Evolutionary conservation across 495 filamentous ascomycete species (phyloP).

Genomic region (Penicillium bialowiezense): DNA sequence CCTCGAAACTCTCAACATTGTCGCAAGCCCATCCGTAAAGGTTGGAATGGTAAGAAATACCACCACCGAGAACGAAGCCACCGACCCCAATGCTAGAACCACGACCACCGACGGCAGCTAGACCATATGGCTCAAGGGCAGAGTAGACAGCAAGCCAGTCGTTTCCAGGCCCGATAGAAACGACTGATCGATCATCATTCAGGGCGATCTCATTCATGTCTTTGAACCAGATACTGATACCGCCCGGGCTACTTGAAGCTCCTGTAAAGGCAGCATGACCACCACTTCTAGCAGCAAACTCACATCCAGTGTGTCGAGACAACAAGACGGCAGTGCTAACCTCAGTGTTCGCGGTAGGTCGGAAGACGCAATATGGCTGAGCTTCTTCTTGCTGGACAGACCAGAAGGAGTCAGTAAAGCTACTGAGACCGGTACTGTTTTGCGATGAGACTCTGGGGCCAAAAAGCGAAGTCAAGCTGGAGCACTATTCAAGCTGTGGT

Average conservation of each 20-base stretch:
- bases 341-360: constrained; percentile 17
- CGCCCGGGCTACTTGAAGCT: constrained; percentile 24
- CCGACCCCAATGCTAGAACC: constrained; percentile 53
- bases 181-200: constrained; percentile 32
- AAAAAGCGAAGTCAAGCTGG: constrained; percentile 17
- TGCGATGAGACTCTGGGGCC: constrained; percentile 9
- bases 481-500: constrained; percentile 4
- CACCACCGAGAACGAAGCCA: constrained; percentile 45
- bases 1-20: constrained; percentile 45
- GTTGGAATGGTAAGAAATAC: constrained; percentile 38
- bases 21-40: constrained; percentile 52
- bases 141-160: constrained; percentile 46
- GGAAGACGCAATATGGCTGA: constrained; percentile 25
- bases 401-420: constrained; percentile 40
- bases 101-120: constrained; percentile 56
- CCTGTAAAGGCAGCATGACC: constrained; percentile 36
- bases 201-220: constrained; percentile 39
- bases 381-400: constrained; percentile 43
- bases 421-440: constrained; percentile 12
- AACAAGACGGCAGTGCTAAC: constrained; percentile 21
- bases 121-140: constrained; percentile 43
- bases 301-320: constrained; percentile 15
- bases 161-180: constrained; percentile 26
- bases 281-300: constrained; percentile 46
- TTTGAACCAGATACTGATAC: constrained; percentile 49